Conservation (phyloP, 129 eudicot genomes). For the Ambrosia trifida region DNA sequence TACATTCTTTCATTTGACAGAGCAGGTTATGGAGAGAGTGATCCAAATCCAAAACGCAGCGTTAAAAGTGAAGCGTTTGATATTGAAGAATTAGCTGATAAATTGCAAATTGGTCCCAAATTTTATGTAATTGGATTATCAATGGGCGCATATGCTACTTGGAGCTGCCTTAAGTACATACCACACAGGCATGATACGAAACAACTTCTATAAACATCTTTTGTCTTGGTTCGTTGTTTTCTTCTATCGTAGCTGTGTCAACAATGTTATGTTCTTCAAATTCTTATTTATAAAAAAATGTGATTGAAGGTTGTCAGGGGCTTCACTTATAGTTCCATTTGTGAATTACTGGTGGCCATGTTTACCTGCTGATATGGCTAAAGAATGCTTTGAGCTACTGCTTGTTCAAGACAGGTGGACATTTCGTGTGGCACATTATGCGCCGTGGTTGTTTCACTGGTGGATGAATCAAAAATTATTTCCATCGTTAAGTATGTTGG, state of each 20-base stretch:
- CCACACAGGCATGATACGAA: slow-evolving; percentile 60
- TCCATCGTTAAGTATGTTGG: slow-evolving; percentile 49
- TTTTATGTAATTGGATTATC: slow-evolving; percentile 70
- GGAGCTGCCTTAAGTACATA: slow-evolving; percentile 77
- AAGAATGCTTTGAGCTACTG: slow-evolving; percentile 30
- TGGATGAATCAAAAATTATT: slow-evolving; percentile 69
- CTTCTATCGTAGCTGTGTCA: slow-evolving; percentile 3
- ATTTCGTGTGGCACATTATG: slow-evolving; percentile 53
- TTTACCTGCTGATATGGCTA: slow-evolving; percentile 45
- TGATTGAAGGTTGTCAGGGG: slow-evolving; percentile 59
- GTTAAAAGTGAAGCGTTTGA: slow-evolving; percentile 84
- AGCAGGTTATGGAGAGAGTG: slow-evolving; percentile 92
- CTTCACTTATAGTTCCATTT: slow-evolving; percentile 59
- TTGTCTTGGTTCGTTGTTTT: neutral
- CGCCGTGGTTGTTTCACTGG: slow-evolving; percentile 70
- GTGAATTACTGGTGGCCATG: slow-evolving; percentile 69
- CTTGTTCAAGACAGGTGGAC: slow-evolving; percentile 54
- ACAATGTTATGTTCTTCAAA: slow-evolving; percentile 4
- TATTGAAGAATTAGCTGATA: slow-evolving; percentile 78
- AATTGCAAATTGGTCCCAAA: slow-evolving; percentile 58
- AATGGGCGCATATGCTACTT: slow-evolving; percentile 73
- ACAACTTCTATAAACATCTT: neutral
- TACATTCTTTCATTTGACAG: slow-evolving; percentile 64
- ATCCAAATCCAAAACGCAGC: slow-evolving; percentile 67
- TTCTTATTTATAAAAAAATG: neutral